Evolutionary conservation across 1,284 basidiomycete genomes (phyloP).

Genomic region (Agaricales sp.): DNA sequence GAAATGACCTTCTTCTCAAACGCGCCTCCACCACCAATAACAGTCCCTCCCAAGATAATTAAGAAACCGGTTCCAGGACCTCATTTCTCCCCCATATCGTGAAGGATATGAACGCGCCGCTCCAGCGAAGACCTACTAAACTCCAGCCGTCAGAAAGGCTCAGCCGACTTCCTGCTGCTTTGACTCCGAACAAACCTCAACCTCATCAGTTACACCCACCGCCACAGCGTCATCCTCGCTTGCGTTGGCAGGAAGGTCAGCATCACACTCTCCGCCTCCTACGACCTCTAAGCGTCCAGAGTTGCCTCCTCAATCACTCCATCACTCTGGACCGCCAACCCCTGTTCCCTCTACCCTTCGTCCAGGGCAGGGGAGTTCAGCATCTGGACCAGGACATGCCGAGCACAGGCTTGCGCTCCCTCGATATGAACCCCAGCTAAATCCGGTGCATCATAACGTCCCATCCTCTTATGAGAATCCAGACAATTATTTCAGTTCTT

Average conservation of each 20-base stretch:
- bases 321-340: constrained; percentile 7
- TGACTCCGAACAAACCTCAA: background rate
- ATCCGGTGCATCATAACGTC: background rate
- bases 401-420: background rate
- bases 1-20: constrained; percentile 72
- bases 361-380: constrained; percentile 21
- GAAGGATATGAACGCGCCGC: constrained; percentile 8
- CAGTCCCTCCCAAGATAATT: constrained; percentile 11
- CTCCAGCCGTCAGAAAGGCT: constrained; percentile 33
- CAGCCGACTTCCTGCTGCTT: constrained; percentile 17
- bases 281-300: background rate
- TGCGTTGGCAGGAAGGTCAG: background rate
- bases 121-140: constrained; percentile 29
- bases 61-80: constrained; percentile 5
- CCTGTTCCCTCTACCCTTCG: constrained; percentile 31
- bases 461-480: background rate
- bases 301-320: background rate
- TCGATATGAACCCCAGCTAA: background rate
- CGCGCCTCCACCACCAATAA: constrained; percentile 37
- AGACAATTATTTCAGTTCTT: background rate
- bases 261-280: constrained; percentile 6
- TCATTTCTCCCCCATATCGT: constrained; percentile 8
- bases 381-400: background rate
- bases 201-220: constrained; percentile 5
- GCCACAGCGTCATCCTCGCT: background rate